Percentiles rank a stretch among this genome's conserved stretches.
Evolutionary conservation across 1,139 yeast genomes (phyloP).

Genomic region (Taphrina confusa): DNA sequence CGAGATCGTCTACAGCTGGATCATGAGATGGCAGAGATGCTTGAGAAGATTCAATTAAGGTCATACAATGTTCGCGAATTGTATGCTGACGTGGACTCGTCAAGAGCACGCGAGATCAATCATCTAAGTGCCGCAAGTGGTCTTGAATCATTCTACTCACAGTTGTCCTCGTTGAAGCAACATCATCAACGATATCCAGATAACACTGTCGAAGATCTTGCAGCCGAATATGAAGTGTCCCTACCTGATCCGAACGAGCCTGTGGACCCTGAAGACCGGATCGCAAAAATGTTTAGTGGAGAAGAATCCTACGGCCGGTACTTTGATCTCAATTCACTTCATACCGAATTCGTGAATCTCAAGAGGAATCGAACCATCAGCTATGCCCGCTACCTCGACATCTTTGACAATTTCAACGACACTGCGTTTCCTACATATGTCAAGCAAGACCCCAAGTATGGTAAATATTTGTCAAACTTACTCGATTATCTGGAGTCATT

Average conservation of each 20-base stretch:
- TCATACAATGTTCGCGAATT: conserved; percentile 45
- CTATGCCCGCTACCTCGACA: conserved; percentile 57
- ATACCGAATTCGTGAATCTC: conserved; percentile 57
- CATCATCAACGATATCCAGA: conserved; percentile 46
- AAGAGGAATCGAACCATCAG: conserved; percentile 46
- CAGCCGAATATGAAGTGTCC: conserved; percentile 45
- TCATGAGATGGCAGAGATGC: conserved; percentile 64
- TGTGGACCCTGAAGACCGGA: conserved; percentile 38
- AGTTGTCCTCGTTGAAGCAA: conserved; percentile 48
- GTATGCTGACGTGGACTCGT: conserved; percentile 40
- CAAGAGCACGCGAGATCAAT: conserved; percentile 36
- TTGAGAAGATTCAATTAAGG: conserved; percentile 53
- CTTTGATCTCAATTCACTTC: conserved; percentile 59
- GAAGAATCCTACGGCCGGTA: conserved; percentile 67
- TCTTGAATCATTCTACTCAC: conserved; percentile 53
- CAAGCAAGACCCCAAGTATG: conserved; percentile 48
- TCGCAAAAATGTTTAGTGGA: conserved; percentile 56
- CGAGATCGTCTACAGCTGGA: conserved; percentile 61
- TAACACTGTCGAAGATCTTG: conserved; percentile 48
- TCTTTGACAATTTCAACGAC: conserved; percentile 49
- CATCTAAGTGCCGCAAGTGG: conserved; percentile 38
- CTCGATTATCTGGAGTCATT: conserved; percentile 54
- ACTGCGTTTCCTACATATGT: conserved; percentile 44
- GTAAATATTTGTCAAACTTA: conserved; percentile 52
- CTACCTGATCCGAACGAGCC: conserved; percentile 32